Base-by-base conservation (phyloP, 345 rosid genomes). In the Populus euphratica region DNA sequence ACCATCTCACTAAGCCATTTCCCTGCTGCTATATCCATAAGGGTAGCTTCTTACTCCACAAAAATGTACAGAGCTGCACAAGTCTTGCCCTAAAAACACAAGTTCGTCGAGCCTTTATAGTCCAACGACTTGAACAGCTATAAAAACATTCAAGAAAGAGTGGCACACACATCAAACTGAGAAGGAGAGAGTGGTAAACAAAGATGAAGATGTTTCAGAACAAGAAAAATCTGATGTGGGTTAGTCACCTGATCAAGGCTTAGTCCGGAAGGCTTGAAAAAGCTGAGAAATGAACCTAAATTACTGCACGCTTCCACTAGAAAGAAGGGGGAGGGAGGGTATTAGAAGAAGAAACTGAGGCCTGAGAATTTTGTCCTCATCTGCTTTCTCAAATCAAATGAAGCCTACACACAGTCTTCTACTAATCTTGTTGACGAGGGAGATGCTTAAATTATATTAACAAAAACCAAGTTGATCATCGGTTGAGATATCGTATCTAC, bases 1-100 rank as follows among this genome's bases (percentile, higher is more conserved):
- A 90, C 90, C 90, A 85, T 79, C 25, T 87, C 93, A 69, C 84
- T 17, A 54, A 87, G 82, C 93, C 91, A 90, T 79, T 81, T 87
- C 29, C 86, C 54, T 12, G 88, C 70, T 73, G 81, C 77, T 41
- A 65, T 27, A 64, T 85, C 84, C 93, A 84, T 79, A 14, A 44
- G 64, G 52, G 44, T 38, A 75, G 66, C 44, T 41, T 41, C 44
- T 41, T 41, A 41, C 44, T 41, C 44, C 44, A 10, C 44, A 41
- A 41, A 41, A 41, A 41, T 41, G 44, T 10, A 41, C 44, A 41
- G 44, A 41, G 13, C 44, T 41, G 13, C 44, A 41, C 39, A 38
- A 38, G 1, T 38, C 39, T 5, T 5, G 39, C 39, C 39, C 39
- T 0, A 9, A 10, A 41, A 41, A 41, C 44, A 41, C 44, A 41